phyloP scores from a whole-genome alignment of 148 eudicot species.

The Tetragonia tetragonoides region DNA sequence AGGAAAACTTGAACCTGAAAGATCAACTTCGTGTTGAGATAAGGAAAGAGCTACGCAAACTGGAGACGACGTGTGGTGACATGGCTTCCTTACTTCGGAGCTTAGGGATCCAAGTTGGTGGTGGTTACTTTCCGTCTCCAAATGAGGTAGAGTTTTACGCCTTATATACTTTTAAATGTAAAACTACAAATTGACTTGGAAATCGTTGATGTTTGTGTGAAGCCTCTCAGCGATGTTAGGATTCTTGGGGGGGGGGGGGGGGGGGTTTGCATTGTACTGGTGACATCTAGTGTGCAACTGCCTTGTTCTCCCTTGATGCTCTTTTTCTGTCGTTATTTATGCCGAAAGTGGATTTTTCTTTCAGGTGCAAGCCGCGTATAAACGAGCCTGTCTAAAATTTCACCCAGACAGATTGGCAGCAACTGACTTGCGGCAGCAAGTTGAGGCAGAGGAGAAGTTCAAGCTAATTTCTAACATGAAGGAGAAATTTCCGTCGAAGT shows the following conservation, averaged over 20 bases:
- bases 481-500: constrained; percentile 45
- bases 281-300: too few species aligned
- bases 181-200: too few species aligned
- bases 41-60: constrained; percentile 43
- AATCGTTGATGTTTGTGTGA: background rate
- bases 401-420: constrained; percentile 80
- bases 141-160: constrained; percentile 45
- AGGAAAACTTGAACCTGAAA: constrained; percentile 65
- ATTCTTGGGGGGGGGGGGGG: too few species aligned
- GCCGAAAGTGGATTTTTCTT: background rate
- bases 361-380: constrained; percentile 86
- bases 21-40: constrained; percentile 59
- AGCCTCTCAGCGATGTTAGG: too few species aligned
- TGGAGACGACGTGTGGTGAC: constrained; percentile 49
- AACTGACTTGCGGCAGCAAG: constrained; percentile 70
- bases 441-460: constrained; percentile 95
- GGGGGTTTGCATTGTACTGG: too few species aligned
- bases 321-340: background rate
- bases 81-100: constrained; percentile 68
- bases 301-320: background rate
- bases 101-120: constrained; percentile 53
- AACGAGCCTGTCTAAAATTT: constrained; percentile 68
- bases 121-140: constrained; percentile 38
- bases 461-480: constrained; percentile 87
- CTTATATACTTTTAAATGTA: too few species aligned